Evolutionary conservation across 129 eudicot genomes (phyloP), one percentile per base, ranked within the genome.

Genomic region (Chrysanthemum lavandulifolium): DNA sequence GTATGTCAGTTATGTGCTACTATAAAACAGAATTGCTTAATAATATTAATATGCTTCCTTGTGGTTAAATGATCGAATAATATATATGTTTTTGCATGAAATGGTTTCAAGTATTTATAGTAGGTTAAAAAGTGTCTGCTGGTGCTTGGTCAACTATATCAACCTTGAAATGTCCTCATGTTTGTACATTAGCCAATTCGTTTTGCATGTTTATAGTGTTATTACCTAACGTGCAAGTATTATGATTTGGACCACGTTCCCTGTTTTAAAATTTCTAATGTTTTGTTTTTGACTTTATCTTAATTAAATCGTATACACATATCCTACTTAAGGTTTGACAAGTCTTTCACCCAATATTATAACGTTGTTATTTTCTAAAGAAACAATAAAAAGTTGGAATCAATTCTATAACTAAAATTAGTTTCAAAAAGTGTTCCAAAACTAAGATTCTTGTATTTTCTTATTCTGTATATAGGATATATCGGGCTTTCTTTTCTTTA

Each of bases 91-190:
- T 0, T 56, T 55, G 75, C 66, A 55, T 71, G 65, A 29, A 71
- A 33, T 10, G 52, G 18, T 68, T 71, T 10, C 75, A 56, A 55
- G 65, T 56, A 71, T 71, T 36, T 71, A 71, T 71, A 71, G 36
- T 11, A 6, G n/a, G 69, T 43, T 55, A 11, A 56, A 40, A 40
- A 36, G 36, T 54, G 51, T 13, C 16, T 21, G 45, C 19, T 10
- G 73, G 73, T 53, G 73, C 19, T 5, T 36, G 65, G 75, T 71
- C 75, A 40, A 10, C 33, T 18, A 36, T 55, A 71, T 71, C 65
- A 56, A 71, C 75, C 65, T 71, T 71, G 75, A 71, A 71, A 71
- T 54, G 12, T 33, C 19, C 8, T 36, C n/a, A 4, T 18, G 31
- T 53, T 29, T 69, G 16, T 55, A 55, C 2, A 11, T 29, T 69